These are phyloP conservation scores for Phytophthora hibernalis DNA, from an alignment of 352 stramenopile genomes.

Conservation along the genomic window DNA sequence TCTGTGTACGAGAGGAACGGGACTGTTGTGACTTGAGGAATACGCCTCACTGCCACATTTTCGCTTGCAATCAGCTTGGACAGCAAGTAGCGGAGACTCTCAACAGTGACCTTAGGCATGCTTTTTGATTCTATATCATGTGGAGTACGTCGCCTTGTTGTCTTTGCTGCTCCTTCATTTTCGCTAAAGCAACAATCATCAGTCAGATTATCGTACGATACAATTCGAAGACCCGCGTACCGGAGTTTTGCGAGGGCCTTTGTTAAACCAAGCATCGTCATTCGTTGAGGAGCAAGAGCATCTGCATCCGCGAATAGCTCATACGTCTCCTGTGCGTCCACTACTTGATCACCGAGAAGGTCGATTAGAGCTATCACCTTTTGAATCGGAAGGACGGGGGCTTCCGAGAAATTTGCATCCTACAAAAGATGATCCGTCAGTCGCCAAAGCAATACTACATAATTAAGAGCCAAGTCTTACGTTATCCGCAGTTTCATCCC, in stretches of 20 bases:
- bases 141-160: background rate
- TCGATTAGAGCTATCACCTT: slow-evolving; percentile 68
- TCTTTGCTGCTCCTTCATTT: slow-evolving; percentile 8
- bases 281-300: slow-evolving; percentile 18
- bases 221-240: slow-evolving; percentile 28
- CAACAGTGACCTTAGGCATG: slow-evolving; percentile 17
- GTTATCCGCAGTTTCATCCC: background rate
- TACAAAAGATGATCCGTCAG: background rate
- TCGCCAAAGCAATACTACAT: background rate
- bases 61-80: slow-evolving; percentile 45
- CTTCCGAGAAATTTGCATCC: background rate
- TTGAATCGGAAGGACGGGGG: slow-evolving; percentile 35
- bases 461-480: background rate
- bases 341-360: slow-evolving; percentile 66
- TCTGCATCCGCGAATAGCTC: slow-evolving; percentile 44
- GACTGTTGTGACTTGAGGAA: slow-evolving; percentile 40
- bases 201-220: background rate
- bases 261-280: slow-evolving; percentile 54
- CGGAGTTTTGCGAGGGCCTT: slow-evolving; percentile 56
- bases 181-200: slow-evolving; percentile 8
- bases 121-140: background rate
- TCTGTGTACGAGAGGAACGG: slow-evolving; percentile 73
- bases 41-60: slow-evolving; percentile 29
- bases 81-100: slow-evolving; percentile 52
- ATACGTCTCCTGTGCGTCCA: slow-evolving; percentile 64